Base-by-base conservation (phyloP, 1,139 yeast species). In the Suhomyces kunorum region DNA sequence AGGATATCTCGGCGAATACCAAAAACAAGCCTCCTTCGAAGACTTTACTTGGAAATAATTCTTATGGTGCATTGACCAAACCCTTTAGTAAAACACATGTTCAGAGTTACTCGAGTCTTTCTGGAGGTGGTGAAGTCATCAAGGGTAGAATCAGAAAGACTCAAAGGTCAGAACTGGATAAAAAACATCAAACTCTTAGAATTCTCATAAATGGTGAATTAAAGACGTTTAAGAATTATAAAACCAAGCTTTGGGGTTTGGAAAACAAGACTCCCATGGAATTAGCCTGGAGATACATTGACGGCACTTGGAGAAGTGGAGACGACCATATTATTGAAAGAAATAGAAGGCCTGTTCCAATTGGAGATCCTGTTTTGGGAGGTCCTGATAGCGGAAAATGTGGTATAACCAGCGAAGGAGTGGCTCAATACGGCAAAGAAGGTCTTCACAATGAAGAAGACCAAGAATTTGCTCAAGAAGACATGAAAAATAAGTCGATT, bases 201-300 rank as follows among this genome's bases (percentile, higher is more conserved):
- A 74, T 85, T 3, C 65, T 75, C 38, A 74, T 83, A 23, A 78
- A 81, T 50, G 86, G 88, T 5, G 75, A 75, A 15, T 66, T 81
- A 38, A 80, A 81, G 55, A 69, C 70, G 6, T 63, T 82, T 44
- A 79, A 78, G 53, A 69, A 82, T 46, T 74, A 72, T 53, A 87
- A 87, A 63, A 80, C 83, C 18, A 88, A 88, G 54, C 71, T 92
- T 32, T 92, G 98, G 98, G 98, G 98, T 8, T 71, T 80, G 44
- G 90, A 85, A 50, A 83, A 86, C 63, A 75, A 78, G 49, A 68
- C 76, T 3, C 58, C 73, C 1, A 72, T 76, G 32, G 92, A 83
- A 50, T 68, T 89, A 51, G 84, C 85, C 0, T 78, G 72, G 61
- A 66, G 66, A 40, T 90, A 77, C 56, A 66, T 61, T 12, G 74